Conservation (phyloP, 1,139 yeast species). For the Hemisphaericaspora xylofermentans region DNA sequence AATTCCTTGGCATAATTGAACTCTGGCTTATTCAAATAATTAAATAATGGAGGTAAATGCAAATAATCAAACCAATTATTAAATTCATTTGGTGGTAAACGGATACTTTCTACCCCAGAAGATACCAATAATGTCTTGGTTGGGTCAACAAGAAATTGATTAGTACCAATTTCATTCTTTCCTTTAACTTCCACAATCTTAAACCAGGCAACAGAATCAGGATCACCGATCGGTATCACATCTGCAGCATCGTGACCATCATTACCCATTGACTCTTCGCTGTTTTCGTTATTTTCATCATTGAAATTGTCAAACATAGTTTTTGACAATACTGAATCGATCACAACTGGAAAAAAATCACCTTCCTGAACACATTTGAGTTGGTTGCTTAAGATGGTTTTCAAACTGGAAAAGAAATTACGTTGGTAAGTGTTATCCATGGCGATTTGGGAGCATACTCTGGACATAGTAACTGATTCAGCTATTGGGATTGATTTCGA, state of each 20-base stretch:
- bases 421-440: slow-evolving; percentile 66
- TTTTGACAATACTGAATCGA: slow-evolving; percentile 69
- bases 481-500: slow-evolving; percentile 35
- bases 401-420: slow-evolving; percentile 61
- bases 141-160: slow-evolving; percentile 65
- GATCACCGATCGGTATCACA: slow-evolving; percentile 57
- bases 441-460: slow-evolving; percentile 71
- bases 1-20: slow-evolving; percentile 57
- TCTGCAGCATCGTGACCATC: slow-evolving; percentile 14
- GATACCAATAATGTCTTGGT: slow-evolving; percentile 65
- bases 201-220: slow-evolving; percentile 87
- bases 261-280: slow-evolving; percentile 24
- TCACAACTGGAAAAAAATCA: slow-evolving; percentile 73
- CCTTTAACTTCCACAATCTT: slow-evolving; percentile 49
- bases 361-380: slow-evolving; percentile 58
- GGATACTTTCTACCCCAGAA: slow-evolving; percentile 52
- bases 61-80: slow-evolving; percentile 53
- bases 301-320: slow-evolving; percentile 47
- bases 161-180: slow-evolving; percentile 25
- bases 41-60: slow-evolving; percentile 39
- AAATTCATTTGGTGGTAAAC: slow-evolving; percentile 34
- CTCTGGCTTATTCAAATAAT: slow-evolving; percentile 22
- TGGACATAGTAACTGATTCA: slow-evolving; percentile 54
- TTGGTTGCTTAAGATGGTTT: slow-evolving; percentile 57
- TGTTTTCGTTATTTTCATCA: slow-evolving; percentile 14